Evolutionary conservation across 2,329 filamentous ascomycete genomes (phyloP), one percentile per base, ranked within the genome.

Genomic region (Fusarium metavorans): DNA sequence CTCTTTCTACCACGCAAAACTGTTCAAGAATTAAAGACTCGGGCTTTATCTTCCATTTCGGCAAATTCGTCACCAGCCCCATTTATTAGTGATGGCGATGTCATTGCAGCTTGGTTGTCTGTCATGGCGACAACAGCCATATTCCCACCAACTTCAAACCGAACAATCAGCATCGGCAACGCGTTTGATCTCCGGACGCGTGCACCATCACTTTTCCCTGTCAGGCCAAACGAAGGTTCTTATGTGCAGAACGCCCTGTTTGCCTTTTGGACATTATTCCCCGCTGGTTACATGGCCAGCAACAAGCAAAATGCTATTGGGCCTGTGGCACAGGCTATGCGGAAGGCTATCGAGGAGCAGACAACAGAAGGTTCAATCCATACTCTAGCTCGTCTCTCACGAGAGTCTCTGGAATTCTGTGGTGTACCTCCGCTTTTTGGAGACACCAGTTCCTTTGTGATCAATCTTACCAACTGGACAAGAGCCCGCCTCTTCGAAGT

Each of bases 381-480:
- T 43, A 39, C 60, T 5, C 39, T 71, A 7, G 63, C 68, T 18
- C 59, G 41, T 2, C 68, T 72, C 10, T 67, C 64, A 2, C 20
- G 70, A 8, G 23, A 65, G 14, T 27, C 64, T 8, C 27, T 64
- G 6, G 45, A 61, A 0, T 23, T 56, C 0, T 57, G 50, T 4
- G 68, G 70, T 10, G n/a, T 71, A 7, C 64, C 69, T 2, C 69
- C 69, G 2, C 1, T 72, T 3, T 72, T 68, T 34, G 70, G 70
- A 10, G 34, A 71, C 4, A n/a, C 56, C 13, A 43, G 50, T 9
- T n/a, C 56, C 6, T 57, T 68, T 9, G 14, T 25, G 5, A 35
- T 68, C 0, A 57, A 50, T 16, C 54, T 62, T 7, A 37, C 59
- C 0, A 72, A 64, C 37, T 63, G 64, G 68, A 50, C 10, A 25